Percentiles rank a stretch among this genome's conserved stretches.
Conservation (phyloP, 768 basidiomycete species). For the Collybiopsis luxurians region DNA sequence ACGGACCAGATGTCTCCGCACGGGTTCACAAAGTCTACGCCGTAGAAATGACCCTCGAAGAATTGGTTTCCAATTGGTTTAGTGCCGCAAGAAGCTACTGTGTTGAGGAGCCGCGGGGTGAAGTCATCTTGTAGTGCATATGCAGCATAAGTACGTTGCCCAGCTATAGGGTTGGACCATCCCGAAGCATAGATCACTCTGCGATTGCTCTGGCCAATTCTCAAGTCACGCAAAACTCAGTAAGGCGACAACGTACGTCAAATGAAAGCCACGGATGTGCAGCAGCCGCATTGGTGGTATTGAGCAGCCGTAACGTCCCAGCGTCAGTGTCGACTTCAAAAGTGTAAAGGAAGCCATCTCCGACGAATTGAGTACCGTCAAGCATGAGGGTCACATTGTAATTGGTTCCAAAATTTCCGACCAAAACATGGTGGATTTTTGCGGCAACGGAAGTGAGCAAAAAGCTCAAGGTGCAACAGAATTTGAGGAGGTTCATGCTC, state of each 20-base stretch:
- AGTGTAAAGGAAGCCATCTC: conserved; percentile 16
- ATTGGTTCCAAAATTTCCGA: conserved; percentile 18
- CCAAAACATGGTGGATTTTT: conserved; percentile 15
- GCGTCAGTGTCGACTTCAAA: conserved; percentile 14
- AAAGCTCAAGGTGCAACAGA: not conserved
- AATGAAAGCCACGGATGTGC: conserved; percentile 21
- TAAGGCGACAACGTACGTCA: conserved; percentile 12
- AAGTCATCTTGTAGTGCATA: conserved; percentile 17
- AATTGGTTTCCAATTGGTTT: conserved; percentile 22
- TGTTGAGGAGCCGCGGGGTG: conserved; percentile 14
- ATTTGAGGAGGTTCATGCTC: not conserved
- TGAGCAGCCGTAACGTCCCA: conserved; percentile 10
- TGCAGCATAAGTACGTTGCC: conserved; percentile 15
- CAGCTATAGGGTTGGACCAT: conserved; percentile 16
- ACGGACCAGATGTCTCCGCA: conserved; percentile 19
- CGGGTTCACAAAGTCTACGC: conserved; percentile 17
- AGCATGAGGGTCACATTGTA: conserved; percentile 21
- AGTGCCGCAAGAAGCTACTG: conserved; percentile 18
- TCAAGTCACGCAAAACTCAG: not conserved
- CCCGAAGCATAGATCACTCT: conserved; percentile 17
- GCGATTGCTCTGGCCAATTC: conserved; percentile 10
- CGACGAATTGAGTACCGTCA: conserved; percentile 19
- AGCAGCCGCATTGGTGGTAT: conserved; percentile 14
- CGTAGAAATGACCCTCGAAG: conserved; percentile 17
- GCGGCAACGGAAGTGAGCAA: not conserved